These are phyloP conservation scores for Aspergillus phoenicis DNA, from an alignment of 2,329 filamentous ascomycete genomes.

Conservation along the genomic window DNA sequence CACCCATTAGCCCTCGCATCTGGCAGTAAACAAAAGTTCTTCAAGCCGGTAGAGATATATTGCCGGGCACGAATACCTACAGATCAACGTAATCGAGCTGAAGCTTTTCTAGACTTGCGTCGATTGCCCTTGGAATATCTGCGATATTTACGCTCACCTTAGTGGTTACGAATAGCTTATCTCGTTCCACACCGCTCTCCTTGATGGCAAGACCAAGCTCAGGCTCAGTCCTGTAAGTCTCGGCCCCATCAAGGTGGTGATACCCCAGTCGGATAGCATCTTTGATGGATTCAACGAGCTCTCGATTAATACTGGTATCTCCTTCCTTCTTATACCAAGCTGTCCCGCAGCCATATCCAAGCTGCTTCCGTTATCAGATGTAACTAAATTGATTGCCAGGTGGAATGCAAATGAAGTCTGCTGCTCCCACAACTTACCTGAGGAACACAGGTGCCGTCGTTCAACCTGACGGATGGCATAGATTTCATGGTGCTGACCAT, in stretches of 20 bases:
- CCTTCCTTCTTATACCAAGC: constrained; percentile 63
- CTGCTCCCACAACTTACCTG: constrained; percentile 45
- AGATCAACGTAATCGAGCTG: constrained; percentile 64
- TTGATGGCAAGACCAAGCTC: constrained; percentile 54
- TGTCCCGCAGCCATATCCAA: constrained; percentile 66
- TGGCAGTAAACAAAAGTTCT: background rate
- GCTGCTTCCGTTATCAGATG: constrained; percentile 36
- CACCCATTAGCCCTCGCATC: background rate
- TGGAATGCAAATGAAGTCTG: background rate
- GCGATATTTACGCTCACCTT: constrained; percentile 58
- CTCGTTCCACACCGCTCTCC: constrained; percentile 48
- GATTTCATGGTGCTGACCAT: background rate
- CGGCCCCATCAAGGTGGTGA: constrained; percentile 64
- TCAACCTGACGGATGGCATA: constrained; percentile 50
- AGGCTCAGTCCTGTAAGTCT: constrained; percentile 55
- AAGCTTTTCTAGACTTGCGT: constrained; percentile 61
- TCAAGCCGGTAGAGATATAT: background rate
- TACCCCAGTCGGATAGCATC: constrained; percentile 62
- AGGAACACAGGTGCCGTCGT: constrained; percentile 59
- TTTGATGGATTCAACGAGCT: constrained; percentile 59
- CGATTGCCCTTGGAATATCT: constrained; percentile 59
- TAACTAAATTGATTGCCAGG: background rate
- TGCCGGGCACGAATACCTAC: constrained; percentile 40
- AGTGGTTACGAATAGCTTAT: constrained; percentile 57
- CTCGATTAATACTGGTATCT: constrained; percentile 53